Evolutionary conservation across 345 rosid species (phyloP), one percentile per base, ranked within the genome.

Genomic region (Bruguiera parviflora): DNA sequence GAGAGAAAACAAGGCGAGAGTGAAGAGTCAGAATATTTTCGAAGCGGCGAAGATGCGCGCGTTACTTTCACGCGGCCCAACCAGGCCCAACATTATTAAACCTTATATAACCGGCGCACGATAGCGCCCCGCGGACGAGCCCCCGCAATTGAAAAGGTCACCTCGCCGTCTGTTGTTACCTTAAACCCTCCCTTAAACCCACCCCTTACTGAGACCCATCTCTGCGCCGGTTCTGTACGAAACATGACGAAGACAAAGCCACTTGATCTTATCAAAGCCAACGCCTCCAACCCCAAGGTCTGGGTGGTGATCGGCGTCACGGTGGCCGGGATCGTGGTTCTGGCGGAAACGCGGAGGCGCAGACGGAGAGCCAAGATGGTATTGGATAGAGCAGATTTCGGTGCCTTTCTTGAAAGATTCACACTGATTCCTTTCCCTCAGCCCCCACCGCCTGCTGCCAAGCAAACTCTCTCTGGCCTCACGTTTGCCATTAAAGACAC

Each of bases 371-470:
- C 68, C 6, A 79, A 71, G 65, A 62, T 75, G 80, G 74, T 71
- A 51, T 20, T 27, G 59, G 39, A n/a, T 33, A 57, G 58, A 66
- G 82, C 72, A 37, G 93, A 89, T 80, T 91, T 87, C 39, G 92
- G 96, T 27, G 97, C 96, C 65, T 91, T 94, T 61, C 43, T 94
- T 25, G 78, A 88, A 74, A 86, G 87, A 66, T 84, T 94, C 64
- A 85, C 87, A 76, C 83, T 91, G 21, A 77, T 84, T 71, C 92
- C 96, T 35, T 86, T 80, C 43, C 88, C 97, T 73, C 97, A 87
- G 68, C 93, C 90, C 37, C 92, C 96, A 66, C 96, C 98, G 27
- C 97, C 98, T 9, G 91, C 97, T 28, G 89, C 96, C 27, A 82
- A 64, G 56, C 97, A 81, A 78, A 73, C 87, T 5, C 91, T 94